phyloP scores from a whole-genome alignment of 1,139 yeast species.

The Sugiyamaella grinbergsii region DNA sequence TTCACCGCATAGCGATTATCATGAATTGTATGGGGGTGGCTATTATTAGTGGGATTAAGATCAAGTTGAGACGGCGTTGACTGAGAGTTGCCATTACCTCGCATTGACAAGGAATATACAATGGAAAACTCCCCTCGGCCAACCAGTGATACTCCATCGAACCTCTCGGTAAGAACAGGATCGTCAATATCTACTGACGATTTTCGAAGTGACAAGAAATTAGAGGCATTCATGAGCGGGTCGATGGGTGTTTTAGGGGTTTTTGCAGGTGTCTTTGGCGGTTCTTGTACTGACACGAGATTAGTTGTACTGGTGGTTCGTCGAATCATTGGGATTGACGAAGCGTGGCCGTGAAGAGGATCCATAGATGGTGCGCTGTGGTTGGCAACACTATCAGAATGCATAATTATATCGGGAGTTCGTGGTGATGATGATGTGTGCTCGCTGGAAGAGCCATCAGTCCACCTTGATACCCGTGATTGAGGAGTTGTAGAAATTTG shows the following conservation, averaged over 20 bases:
- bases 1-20: conserved; percentile 70
- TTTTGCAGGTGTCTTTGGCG: conserved; percentile 29
- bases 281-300: conserved; percentile 17
- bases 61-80: conserved; percentile 39
- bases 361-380: background rate
- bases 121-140: conserved; percentile 89
- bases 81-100: background rate
- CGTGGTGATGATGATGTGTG: conserved; percentile 31
- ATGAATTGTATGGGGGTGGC: conserved; percentile 16
- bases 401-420: conserved; percentile 32
- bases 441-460: conserved; percentile 35
- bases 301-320: conserved; percentile 16
- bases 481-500: conserved; percentile 28
- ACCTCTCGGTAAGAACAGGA: conserved; percentile 47
- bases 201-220: conserved; percentile 13
- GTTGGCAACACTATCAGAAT: conserved; percentile 9
- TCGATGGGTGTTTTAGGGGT: conserved; percentile 35
- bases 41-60: background rate
- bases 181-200: conserved; percentile 24
- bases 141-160: conserved; percentile 68
- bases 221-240: conserved; percentile 16
- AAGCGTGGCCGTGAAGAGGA: background rate
- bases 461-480: conserved; percentile 30
- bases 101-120: conserved; percentile 55
- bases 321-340: conserved; percentile 20